Percentiles rank a stretch among this genome's conserved stretches.
These are phyloP conservation scores for Lachnellula occidentalis DNA, from an alignment of 2,329 filamentous ascomycete genomes.

Conservation along the genomic window DNA sequence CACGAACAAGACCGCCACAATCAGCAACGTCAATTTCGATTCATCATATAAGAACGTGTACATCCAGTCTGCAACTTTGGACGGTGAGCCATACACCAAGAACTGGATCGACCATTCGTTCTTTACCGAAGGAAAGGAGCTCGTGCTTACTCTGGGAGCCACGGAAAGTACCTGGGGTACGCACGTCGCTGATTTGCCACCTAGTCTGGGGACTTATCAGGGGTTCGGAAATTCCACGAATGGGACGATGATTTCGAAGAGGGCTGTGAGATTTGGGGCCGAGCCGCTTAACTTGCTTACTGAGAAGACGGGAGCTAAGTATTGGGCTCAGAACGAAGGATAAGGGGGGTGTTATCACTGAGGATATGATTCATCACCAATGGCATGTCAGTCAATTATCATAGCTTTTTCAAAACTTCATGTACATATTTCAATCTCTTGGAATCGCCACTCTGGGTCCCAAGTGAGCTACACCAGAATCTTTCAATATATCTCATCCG, in stretches of 20 bases:
- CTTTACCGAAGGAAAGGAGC: constrained; percentile 56
- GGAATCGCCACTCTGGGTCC: background rate
- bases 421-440: background rate
- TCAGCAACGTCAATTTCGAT: constrained; percentile 59
- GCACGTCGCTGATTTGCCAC: constrained; percentile 51
- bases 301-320: constrained; percentile 18
- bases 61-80: constrained; percentile 57
- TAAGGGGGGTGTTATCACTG: background rate
- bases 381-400: background rate
- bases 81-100: constrained; percentile 53
- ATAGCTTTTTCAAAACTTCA: background rate
- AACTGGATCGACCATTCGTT: constrained; percentile 67
- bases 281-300: constrained; percentile 1
- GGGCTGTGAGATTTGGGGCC: constrained; percentile 15
- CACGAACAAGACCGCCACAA: constrained; percentile 53
- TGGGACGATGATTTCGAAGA: constrained; percentile 7
- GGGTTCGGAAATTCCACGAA: constrained; percentile 20
- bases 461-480: background rate
- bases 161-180: constrained; percentile 62
- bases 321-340: constrained; percentile 17
- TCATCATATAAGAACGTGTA: constrained; percentile 50
- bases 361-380: background rate
- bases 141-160: constrained; percentile 55
- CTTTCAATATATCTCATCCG: background rate
- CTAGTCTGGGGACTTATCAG: constrained; percentile 39